phyloP scores from a whole-genome alignment of 2,329 filamentous ascomycete species.

The Apiospora aurea region DNA sequence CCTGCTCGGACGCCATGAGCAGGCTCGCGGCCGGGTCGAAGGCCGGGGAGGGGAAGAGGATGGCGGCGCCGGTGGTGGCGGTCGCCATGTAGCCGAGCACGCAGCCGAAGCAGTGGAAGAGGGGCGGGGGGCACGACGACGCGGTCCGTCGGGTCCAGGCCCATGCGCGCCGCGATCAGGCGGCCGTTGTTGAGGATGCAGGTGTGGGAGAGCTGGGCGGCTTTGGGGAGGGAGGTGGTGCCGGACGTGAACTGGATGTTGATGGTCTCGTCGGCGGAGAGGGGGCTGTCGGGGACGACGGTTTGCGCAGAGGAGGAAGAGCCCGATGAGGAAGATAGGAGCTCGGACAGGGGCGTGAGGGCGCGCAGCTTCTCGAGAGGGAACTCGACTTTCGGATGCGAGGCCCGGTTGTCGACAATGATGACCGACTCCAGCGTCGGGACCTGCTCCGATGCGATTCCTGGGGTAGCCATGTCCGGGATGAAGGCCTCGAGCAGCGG shows the following conservation, averaged over 20 bases:
- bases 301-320: constrained; percentile 33
- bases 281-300: constrained; percentile 53
- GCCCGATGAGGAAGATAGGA: constrained; percentile 40
- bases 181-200: constrained; percentile 93
- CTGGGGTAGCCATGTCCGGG: constrained; percentile 45
- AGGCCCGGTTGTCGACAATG: constrained; percentile 76
- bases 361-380: constrained; percentile 48
- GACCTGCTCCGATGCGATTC: constrained; percentile 56
- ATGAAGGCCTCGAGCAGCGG: constrained; percentile 54
- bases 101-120: constrained; percentile 91
- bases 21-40: constrained; percentile 83
- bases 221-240: constrained; percentile 91
- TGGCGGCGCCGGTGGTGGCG: constrained; percentile 77
- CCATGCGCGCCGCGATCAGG: constrained; percentile 86
- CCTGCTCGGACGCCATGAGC: constrained; percentile 58
- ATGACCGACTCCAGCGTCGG: constrained; percentile 76
- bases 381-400: constrained; percentile 54
- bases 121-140: constrained; percentile 85
- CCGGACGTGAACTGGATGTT: constrained; percentile 98
- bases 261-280: constrained; percentile 73
- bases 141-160: constrained; percentile 74
- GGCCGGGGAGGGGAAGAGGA: constrained; percentile 85
- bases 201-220: constrained; percentile 84
- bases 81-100: constrained; percentile 97
- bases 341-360: constrained; percentile 53